Conservation (phyloP, 495 filamentous ascomycete genomes). For the Cercophora scortea region DNA sequence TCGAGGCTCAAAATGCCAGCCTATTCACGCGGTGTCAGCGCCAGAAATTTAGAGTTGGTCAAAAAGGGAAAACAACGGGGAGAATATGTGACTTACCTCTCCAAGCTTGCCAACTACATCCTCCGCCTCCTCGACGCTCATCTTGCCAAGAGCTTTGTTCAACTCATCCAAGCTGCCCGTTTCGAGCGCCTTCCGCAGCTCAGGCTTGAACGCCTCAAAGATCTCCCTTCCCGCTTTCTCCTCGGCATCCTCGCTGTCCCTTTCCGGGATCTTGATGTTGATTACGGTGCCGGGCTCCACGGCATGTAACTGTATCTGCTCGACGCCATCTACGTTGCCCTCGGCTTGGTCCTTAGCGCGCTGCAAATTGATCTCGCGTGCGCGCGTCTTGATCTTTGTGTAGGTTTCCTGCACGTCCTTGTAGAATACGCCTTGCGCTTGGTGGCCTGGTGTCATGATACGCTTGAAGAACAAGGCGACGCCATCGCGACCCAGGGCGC, state of each 20-base stretch:
- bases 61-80: background rate
- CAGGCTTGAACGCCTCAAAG: constrained; percentile 75
- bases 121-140: constrained; percentile 91
- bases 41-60: constrained; percentile 1
- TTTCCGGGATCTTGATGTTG: constrained; percentile 72
- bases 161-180: constrained; percentile 85
- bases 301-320: constrained; percentile 95
- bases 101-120: constrained; percentile 77
- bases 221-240: constrained; percentile 62
- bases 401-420: constrained; percentile 91
- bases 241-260: constrained; percentile 54
- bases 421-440: constrained; percentile 83
- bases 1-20: constrained; percentile 89
- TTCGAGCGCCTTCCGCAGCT: constrained; percentile 72
- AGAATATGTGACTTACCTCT: constrained; percentile 41
- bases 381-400: constrained; percentile 65
- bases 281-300: constrained; percentile 91
- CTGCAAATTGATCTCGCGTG: constrained; percentile 64
- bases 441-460: constrained; percentile 84
- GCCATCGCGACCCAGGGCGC: constrained; percentile 78
- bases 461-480: constrained; percentile 93
- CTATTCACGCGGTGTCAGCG: constrained; percentile 15
- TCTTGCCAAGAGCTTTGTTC: constrained; percentile 86
- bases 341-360: constrained; percentile 57
- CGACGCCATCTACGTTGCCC: constrained; percentile 56